Conservation (phyloP, 2,329 filamentous ascomycete species). For the Chaetomium olivaceum region DNA sequence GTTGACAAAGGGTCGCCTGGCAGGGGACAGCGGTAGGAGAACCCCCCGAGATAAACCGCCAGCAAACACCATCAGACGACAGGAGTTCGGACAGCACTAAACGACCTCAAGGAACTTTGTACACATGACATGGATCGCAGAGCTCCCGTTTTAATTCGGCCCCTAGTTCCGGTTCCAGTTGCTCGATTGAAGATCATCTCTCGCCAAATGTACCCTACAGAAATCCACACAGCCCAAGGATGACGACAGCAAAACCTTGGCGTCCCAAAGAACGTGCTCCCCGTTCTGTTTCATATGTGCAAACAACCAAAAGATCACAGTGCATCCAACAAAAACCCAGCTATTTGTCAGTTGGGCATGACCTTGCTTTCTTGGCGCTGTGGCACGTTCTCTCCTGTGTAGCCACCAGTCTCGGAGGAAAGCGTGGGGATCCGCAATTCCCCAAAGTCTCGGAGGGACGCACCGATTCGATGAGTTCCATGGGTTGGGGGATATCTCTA, state of each 20-base stretch:
- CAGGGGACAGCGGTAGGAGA: not conserved
- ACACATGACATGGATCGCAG: too few relatives aligned
- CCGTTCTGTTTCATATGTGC: not conserved
- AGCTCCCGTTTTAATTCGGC: too few relatives aligned
- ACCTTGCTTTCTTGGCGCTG: not conserved
- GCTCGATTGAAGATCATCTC: not conserved
- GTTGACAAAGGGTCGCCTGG: not conserved
- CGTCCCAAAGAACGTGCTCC: not conserved
- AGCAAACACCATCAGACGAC: not conserved
- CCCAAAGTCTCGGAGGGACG: too few relatives aligned
- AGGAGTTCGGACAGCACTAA: not conserved
- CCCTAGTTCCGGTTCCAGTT: too few relatives aligned
- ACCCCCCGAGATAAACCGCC: not conserved
- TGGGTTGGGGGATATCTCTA: not conserved
- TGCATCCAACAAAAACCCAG: not conserved
- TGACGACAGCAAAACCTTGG: conserved; percentile 5
- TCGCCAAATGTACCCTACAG: conserved; percentile 20
- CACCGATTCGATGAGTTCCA: not conserved
- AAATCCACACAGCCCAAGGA: not conserved
- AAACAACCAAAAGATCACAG: not conserved
- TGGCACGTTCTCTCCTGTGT: too few relatives aligned
- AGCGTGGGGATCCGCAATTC: not conserved
- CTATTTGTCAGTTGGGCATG: conserved; percentile 21
- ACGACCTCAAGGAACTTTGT: not conserved
- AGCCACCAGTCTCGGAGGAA: not conserved